Evolutionary conservation across 768 basidiomycete genomes (phyloP), one percentile per base, ranked within the genome.

Genomic region (Pleurotus cornucopiae): DNA sequence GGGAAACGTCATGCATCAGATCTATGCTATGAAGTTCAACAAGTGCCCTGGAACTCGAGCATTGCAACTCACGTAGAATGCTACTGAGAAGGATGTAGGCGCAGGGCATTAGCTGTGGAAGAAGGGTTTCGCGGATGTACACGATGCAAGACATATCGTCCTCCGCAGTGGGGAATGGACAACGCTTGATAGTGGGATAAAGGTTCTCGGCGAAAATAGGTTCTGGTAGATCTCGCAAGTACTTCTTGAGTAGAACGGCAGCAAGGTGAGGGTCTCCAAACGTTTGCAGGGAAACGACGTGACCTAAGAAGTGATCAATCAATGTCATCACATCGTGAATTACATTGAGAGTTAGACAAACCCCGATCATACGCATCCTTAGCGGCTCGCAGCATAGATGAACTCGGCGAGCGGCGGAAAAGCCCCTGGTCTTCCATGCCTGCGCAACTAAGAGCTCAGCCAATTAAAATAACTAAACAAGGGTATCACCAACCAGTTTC

Each of bases 341-440:
- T 12, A 23, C 1, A 14, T 9, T 48, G n/a, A 46, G n/a, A 46
- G 5, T 25, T 25, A 25, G 23, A 25, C 63, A 25, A 55, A 84
- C 90, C 91, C 70, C 92, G 74, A 65, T 94, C 89, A 62, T 94
- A 94, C 2, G 91, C 92, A 30, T 90, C 86, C 62, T 89, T 84
- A 9, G 86, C 90, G 58, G 90, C 84, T 57, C 77, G 82, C 23
- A 94, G 74, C 61, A 90, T 66, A 1, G 75, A 76, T 7, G 88
- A 87, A 53, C 78, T 83, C 1, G 91, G 88, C 4, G 89, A 91
- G n/a, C 90, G 79, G 54, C 92, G 78, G 69, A 94, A 94, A 2
- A 94, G 71, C 0, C 92, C 92, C 58, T 90, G 89, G 30, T 89
- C 83, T 20, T 82, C 71, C 71, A 94, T 54, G 67, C 89, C 78